A percentile compares a stretch with the other conserved stretches of the same genome.
Evolutionary conservation across 140 eudicot genomes (phyloP).

Genomic region (Oenanthe javanica): DNA sequence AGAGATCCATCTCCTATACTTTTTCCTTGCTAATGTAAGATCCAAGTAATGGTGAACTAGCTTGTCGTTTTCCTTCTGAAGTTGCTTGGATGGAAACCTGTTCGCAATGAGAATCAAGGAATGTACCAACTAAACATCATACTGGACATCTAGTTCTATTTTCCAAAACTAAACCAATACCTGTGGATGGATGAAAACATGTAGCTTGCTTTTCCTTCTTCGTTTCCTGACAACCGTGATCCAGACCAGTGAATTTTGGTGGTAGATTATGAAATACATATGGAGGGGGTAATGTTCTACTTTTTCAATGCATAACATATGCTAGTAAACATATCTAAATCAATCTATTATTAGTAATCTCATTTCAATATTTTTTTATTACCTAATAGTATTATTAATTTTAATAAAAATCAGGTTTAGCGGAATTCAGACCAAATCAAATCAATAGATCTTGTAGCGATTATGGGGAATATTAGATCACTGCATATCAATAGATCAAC

Average conservation of each 20-base stretch:
- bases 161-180: not conserved
- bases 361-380: too few relatives aligned
- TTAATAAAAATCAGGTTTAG: too few relatives aligned
- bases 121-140: not conserved
- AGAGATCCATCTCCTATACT: constrained; percentile 90
- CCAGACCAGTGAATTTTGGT: not conserved
- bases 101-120: not conserved
- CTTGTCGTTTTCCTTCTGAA: constrained; percentile 1
- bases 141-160: not conserved
- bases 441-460: too few relatives aligned
- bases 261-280: not conserved
- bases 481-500: too few relatives aligned
- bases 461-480: too few relatives aligned
- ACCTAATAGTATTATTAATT: too few relatives aligned
- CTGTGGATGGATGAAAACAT: not conserved
- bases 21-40: constrained; percentile 52
- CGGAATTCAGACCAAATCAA: too few relatives aligned
- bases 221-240: not conserved
- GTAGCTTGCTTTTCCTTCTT: not conserved
- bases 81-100: not conserved
- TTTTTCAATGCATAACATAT: not conserved
- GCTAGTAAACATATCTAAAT: not conserved
- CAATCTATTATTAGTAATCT: too few relatives aligned
- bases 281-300: not conserved
- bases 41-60: not conserved